Percentiles rank a stretch among this genome's conserved stretches.
Evolutionary conservation across 768 basidiomycete genomes (phyloP).

Genomic region (Leccinum boreale): DNA sequence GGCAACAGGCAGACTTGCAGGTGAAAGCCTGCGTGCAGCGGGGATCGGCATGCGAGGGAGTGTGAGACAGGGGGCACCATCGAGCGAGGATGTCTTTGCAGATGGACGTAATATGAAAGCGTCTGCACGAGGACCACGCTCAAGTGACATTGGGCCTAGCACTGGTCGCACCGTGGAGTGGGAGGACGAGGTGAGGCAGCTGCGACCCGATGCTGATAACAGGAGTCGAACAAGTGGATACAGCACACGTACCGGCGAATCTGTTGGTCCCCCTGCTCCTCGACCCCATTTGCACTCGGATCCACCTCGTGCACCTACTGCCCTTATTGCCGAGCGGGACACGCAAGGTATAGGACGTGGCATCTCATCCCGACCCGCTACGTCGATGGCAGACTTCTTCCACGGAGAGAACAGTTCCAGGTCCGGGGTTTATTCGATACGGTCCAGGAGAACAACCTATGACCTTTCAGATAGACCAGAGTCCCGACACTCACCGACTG

Average conservation of each 20-base stretch:
- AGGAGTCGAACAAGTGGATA: constrained; percentile 24
- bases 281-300: constrained; percentile 27
- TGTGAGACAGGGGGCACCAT: constrained; percentile 25
- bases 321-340: constrained; percentile 19
- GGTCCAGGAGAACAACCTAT: constrained; percentile 23
- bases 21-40: constrained; percentile 69
- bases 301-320: constrained; percentile 17
- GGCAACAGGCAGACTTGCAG: constrained; percentile 51
- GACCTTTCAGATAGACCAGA: constrained; percentile 24
- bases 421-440: constrained; percentile 13
- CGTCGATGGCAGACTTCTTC: constrained; percentile 54
- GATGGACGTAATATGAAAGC: constrained; percentile 18
- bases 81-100: constrained; percentile 37
- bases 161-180: constrained; percentile 18
- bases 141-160: constrained; percentile 6
- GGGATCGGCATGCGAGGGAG: constrained; percentile 48
- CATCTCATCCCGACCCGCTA: constrained; percentile 40
- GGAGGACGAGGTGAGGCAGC: constrained; percentile 24
- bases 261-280: constrained; percentile 11
- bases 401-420: constrained; percentile 22
- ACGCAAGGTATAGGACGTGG: constrained; percentile 17
- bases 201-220: constrained; percentile 15
- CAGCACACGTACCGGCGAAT: constrained; percentile 20
- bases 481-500: constrained; percentile 14
- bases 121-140: constrained; percentile 17